Evolutionary conservation across 257 asterid genomes (phyloP), one percentile per base, ranked within the genome.

Genomic region (Anisodus acutangulus): DNA sequence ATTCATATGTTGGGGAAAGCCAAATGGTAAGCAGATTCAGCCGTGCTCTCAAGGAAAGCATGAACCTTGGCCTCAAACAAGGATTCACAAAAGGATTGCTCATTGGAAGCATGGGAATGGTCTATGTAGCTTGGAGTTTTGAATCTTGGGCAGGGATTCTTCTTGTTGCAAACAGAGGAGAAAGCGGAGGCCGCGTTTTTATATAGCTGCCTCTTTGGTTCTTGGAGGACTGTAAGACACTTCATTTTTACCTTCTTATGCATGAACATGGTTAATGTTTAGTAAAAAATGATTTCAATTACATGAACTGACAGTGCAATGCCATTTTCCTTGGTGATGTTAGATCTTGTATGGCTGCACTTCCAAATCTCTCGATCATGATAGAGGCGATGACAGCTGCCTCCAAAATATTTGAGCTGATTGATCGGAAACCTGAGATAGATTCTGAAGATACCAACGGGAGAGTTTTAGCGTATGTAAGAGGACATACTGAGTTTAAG

Each of bases 1-100:
- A 93, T 86, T 89, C 97, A 3, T 91, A 89, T 66, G 97, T 89
- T 11, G 95, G 97, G 68, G 97, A 93, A 86, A 89, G 86, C 16
- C 88, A 84, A 82, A 95, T 95, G 76, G 86, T 88, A 39, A 82
- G 45, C 51, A 82, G 86, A 57, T 87, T 78, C 80, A 82, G 85
- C 39, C 54, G 64, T 11, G 88, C 86, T n/a, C 58, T 87, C 12
- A 72, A 85, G 58, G 85, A 86, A 68, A 85, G 87, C 10, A 39
- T 87, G 37, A 79, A 85, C 54, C 86, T 85, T 11, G 89, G 89
- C 41, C 71, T 82, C 78, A 85, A 70, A 31, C 84, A 85, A 82
- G 88, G 89, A 70, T 85, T 85, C 47, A 35, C 82, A 16, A 85
- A 87, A 87, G 89, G 87, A 7, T 79, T 84, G 59, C 84, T 84